Evolutionary conservation across 2,329 filamentous ascomycete genomes (phyloP), one percentile per base, ranked within the genome.

Genomic region (Penicillium sp.): DNA sequence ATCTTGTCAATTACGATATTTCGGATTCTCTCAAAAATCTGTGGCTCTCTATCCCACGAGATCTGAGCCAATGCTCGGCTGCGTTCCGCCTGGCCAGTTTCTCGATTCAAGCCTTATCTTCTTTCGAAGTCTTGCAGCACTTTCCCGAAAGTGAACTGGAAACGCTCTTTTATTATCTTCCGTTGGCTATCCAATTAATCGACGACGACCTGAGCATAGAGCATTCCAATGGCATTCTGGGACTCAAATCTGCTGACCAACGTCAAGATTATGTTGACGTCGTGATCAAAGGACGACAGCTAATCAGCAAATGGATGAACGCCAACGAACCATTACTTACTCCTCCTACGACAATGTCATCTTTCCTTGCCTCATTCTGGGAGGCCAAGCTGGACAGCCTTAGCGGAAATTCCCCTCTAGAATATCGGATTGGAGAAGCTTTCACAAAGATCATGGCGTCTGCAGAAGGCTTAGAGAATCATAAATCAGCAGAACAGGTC

Each of bases 71-170:
- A 0, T 80, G 83, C 29, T 88, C 88, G 2, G 74, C 86, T 46
- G 82, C 88, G 1, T 80, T 88, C 11, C 79, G 91, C 47, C 86
- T 94, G 72, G 82, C 85, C 1, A 75, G 85, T 42, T 95, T 90
- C 64, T 78, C 82, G 0, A 73, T 76, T 5, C 77, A 76, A 42
- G 64, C 93, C 0, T 63, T 90, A 29, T 68, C 70, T 13, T 66
- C 65, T 1, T 66, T 66, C 2, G 64, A 71, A 18, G 44, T 71
- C 3, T 53, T 69, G 9, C 55, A 63, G 11, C 53, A 58, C 32
- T 43, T 72, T 6, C 55, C 66, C 35, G 41, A 65, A 38, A 63
- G 66, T 37, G 53, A 65, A 43, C 58, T 64, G 25, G 62, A 69
- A 47, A 60, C 68, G n/a, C 50, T 80, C 3, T 71, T 79, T 34